A percentile compares a stretch with the other conserved stretches of the same genome.
Evolutionary conservation across 2,329 filamentous ascomycete species (phyloP).

Genomic region (Colletotrichum orchidophilum): DNA sequence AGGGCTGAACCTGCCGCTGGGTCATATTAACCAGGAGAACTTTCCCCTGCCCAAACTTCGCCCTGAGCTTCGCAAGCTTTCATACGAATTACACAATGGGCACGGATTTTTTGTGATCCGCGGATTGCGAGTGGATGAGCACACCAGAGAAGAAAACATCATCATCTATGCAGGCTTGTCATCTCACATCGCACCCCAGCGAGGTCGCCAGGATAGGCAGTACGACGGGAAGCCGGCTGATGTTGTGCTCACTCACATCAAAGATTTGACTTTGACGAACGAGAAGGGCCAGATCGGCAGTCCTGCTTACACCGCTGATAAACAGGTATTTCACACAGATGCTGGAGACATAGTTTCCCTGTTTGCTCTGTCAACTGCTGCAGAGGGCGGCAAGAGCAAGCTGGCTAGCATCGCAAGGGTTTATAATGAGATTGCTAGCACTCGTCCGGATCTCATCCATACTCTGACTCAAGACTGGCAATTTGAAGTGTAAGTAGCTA

Average conservation of each 20-base stretch:
- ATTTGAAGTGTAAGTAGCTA: constrained; percentile 49
- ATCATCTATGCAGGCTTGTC: constrained; percentile 69
- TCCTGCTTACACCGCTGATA: constrained; percentile 68
- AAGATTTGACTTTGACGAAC: constrained; percentile 59
- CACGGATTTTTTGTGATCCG: constrained; percentile 70
- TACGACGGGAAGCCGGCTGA: constrained; percentile 56
- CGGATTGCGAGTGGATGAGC: constrained; percentile 61
- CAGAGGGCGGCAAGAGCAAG: constrained; percentile 64
- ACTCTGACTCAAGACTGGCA: constrained; percentile 63
- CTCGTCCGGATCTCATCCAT: constrained; percentile 67
- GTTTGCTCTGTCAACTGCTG: constrained; percentile 62
- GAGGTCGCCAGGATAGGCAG: constrained; percentile 62
- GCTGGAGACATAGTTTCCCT: constrained; percentile 67
- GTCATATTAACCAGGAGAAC: constrained; percentile 56
- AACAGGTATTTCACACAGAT: constrained; percentile 72
- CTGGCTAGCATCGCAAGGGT: constrained; percentile 66
- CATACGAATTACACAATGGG: constrained; percentile 63
- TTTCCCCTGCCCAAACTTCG: constrained; percentile 66
- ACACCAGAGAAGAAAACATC: constrained; percentile 65
- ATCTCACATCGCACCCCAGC: constrained; percentile 63
- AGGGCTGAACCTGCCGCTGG: constrained; percentile 44
- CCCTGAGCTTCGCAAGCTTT: constrained; percentile 58
- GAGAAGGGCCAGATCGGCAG: constrained; percentile 58
- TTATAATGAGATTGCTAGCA: constrained; percentile 70
- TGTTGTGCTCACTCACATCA: constrained; percentile 68